Evolutionary conservation across 805 yeast species (phyloP).

Genomic region (Teunomyces atbi): DNA sequence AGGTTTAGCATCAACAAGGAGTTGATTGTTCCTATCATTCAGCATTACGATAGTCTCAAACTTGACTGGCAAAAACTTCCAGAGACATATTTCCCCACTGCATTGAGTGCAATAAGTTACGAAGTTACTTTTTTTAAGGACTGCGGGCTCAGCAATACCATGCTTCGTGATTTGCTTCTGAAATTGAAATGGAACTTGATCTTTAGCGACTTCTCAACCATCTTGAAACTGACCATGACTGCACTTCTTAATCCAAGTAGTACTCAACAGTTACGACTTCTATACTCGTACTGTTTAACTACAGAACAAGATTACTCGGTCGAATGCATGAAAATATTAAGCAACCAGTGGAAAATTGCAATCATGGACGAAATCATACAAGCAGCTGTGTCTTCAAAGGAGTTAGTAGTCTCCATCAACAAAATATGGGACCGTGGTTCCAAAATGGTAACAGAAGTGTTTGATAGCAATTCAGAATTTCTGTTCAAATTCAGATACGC

Average conservation of each 20-base stretch:
- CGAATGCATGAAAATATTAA: neutral
- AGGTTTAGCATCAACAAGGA: slow-evolving; percentile 12
- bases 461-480: slow-evolving; percentile 13
- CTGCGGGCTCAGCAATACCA: slow-evolving; percentile 11
- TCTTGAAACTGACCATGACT: slow-evolving; percentile 21
- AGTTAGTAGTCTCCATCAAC: neutral
- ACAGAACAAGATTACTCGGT: slow-evolving; percentile 2
- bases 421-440: neutral
- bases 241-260: slow-evolving; percentile 11
- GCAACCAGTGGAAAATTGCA: neutral
- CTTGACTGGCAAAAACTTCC: slow-evolving; percentile 15
- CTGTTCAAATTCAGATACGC: slow-evolving; percentile 31
- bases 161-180: slow-evolving; percentile 16
- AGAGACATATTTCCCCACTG: slow-evolving; percentile 10
- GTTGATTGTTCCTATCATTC: slow-evolving; percentile 11
- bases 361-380: neutral
- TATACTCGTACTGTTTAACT: slow-evolving; percentile 3
- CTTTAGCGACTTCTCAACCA: slow-evolving; percentile 22
- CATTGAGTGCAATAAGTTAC: slow-evolving; percentile 8
- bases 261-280: neutral
- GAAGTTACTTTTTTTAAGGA: slow-evolving; percentile 12
- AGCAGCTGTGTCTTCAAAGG: slow-evolving; percentile 7
- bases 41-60: slow-evolving; percentile 15
- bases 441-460: slow-evolving; percentile 10
- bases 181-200: slow-evolving; percentile 31